Evolutionary conservation across 2,329 filamentous ascomycete species (phyloP).

Genomic region (Botrytis sinoallii): DNA sequence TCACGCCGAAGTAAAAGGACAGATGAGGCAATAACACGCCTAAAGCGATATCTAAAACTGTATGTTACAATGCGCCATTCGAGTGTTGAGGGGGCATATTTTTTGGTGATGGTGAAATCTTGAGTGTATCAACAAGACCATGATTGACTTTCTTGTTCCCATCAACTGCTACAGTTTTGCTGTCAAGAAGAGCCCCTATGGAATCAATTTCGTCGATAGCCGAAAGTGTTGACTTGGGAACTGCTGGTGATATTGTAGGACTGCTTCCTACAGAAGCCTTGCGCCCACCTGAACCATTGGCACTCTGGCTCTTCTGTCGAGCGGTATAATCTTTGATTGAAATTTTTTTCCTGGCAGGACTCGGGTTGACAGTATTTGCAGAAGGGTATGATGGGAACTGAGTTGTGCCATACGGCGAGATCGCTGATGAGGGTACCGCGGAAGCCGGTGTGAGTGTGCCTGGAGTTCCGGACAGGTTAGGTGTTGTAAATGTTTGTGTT

Average conservation of each 20-base stretch:
- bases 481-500: conserved; percentile 47
- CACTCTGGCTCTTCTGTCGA: conserved; percentile 42
- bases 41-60: conserved; percentile 32
- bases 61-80: conserved; percentile 41
- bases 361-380: conserved; percentile 47
- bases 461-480: conserved; percentile 37
- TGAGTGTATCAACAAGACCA: conserved; percentile 19
- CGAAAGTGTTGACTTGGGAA: conserved; percentile 41
- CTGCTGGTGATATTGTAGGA: conserved; percentile 37
- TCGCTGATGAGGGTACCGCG: conserved; percentile 43
- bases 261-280: conserved; percentile 31
- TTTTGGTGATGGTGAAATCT: conserved; percentile 22
- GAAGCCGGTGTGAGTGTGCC: conserved; percentile 47
- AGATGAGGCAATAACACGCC: conserved; percentile 25
- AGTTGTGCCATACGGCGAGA: conserved; percentile 50
- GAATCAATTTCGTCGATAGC: conserved; percentile 44
- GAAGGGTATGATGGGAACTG: conserved; percentile 46
- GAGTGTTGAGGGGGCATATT: conserved; percentile 25
- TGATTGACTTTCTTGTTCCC: conserved; percentile 36
- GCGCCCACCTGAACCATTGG: conserved; percentile 24
- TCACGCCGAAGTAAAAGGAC: conserved; percentile 29
- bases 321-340: conserved; percentile 65
- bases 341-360: conserved; percentile 60
- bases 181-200: conserved; percentile 33
- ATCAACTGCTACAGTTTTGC: conserved; percentile 39